Evolutionary conservation across 345 rosid species (phyloP).

Genomic region (Gossypium arboreum): DNA sequence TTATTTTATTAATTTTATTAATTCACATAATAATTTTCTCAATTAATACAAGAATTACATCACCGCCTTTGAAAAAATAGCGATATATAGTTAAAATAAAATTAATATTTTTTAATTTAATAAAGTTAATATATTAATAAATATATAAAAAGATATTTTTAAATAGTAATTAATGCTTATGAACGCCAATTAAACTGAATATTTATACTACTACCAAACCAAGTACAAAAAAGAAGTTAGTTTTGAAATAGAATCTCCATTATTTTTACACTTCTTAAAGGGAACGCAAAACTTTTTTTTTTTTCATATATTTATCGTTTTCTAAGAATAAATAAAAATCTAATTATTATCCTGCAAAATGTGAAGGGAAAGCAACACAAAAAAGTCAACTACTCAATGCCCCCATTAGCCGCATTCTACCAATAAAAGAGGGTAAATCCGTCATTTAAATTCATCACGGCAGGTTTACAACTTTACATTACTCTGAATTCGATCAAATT

Average conservation of each 20-base stretch:
- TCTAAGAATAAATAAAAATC: not conserved
- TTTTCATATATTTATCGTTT: not conserved
- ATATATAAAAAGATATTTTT: not conserved
- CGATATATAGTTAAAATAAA: not conserved
- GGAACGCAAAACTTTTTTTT: not conserved
- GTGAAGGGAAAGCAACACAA: not conserved
- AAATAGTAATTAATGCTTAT: not conserved
- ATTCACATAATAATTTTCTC: not conserved
- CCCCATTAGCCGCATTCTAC: not conserved
- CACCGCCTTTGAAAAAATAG: not conserved
- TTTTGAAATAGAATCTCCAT: not conserved
- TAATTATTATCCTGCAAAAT: not conserved
- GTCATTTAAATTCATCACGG: not conserved
- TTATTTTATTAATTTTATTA: not conserved
- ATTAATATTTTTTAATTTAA: not conserved
- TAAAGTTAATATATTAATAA: not conserved
- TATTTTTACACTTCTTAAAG: not conserved
- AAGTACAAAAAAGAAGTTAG: not conserved
- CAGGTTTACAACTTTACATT: not conserved
- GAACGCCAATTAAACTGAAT: not conserved
- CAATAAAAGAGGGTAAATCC: not conserved
- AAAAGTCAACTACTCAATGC: not conserved
- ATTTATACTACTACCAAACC: not conserved
- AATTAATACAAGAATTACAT: not conserved
- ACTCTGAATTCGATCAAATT: too few relatives aligned